Percentiles rank a stretch among this genome's conserved stretches.
Conservation (phyloP, 2,329 filamentous ascomycete genomes). For the Davidsoniella eucalypti region DNA sequence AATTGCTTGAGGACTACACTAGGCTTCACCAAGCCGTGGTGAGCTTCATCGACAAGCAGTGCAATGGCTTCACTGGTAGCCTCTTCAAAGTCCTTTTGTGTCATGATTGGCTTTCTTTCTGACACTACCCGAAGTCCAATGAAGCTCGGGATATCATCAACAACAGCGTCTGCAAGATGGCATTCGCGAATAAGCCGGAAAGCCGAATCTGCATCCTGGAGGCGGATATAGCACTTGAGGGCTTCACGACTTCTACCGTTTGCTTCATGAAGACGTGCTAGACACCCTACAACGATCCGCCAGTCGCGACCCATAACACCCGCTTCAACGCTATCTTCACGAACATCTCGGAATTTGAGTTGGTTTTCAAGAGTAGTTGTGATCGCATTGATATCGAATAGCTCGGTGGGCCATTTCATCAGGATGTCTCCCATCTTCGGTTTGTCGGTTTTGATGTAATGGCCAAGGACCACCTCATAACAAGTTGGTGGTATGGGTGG, state of each 20-base stretch:
- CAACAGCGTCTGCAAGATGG: conserved; percentile 76
- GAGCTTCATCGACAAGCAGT: conserved; percentile 77
- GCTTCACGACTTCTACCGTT: conserved; percentile 71
- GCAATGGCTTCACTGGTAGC: conserved; percentile 70
- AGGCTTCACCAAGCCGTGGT: conserved; percentile 70
- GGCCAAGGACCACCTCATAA: conserved; percentile 76
- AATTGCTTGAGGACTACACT: conserved; percentile 66
- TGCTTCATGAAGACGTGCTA: conserved; percentile 72
- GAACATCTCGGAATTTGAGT: conserved; percentile 57
- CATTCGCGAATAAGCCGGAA: conserved; percentile 76
- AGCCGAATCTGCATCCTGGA: conserved; percentile 81
- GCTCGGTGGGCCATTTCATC: conserved; percentile 65
- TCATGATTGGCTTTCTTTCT: conserved; percentile 38
- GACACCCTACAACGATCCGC: conserved; percentile 71
- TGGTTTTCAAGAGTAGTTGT: conserved; percentile 68
- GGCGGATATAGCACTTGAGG: conserved; percentile 69
- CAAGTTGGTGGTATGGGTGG: conserved; percentile 66
- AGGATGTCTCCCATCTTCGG: conserved; percentile 61
- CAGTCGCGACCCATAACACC: conserved; percentile 64
- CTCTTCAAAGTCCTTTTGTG: conserved; percentile 58
- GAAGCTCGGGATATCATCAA: conserved; percentile 79
- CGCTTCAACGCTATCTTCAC: conserved; percentile 59
- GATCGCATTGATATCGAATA: conserved; percentile 66
- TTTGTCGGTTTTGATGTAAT: conserved; percentile 72
- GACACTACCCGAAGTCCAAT: conserved; percentile 66